Base-by-base conservation (phyloP, 495 filamentous ascomycete genomes). In the Hypomontagnella submonticulosa region DNA sequence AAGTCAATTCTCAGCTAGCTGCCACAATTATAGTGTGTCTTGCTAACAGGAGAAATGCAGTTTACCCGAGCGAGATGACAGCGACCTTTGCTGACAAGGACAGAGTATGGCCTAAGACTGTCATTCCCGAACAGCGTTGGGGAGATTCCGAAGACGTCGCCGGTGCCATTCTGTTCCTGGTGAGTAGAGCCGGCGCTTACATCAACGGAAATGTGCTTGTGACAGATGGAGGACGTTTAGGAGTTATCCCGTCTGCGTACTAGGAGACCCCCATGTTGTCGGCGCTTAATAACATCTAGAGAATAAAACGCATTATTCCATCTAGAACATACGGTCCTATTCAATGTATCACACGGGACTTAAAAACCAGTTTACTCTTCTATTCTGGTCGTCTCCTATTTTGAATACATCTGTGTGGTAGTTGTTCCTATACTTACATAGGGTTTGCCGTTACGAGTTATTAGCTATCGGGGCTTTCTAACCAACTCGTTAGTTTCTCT, bases 51-150 rank as follows among this genome's bases (percentile, higher is more conserved):
- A 12, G 16, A 36, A 23, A 51, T 3, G 16, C 47, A 80, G 79
- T 84, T 30, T 88, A 78, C 69, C 75, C 79, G 0, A 82, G 80
- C 4, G 84, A 87, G 16, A 82, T 87, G 81, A 78, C 84, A 4
- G 54, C 44, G n/a, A 50, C 51, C 33, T n/a, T 77, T 11, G 52
- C 19, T 1, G 37, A 37, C 8, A 34, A 61, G 58, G 32, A 75
- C 32, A 75, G 75, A 2, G 76, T 71, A 16, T 81, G 80, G 63
- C 73, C 78, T 0, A 64, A 66, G 3, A 68, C 58, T 11, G 41
- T 79, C 55, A 76, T 85, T 36, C 85, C 86, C 2, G 71, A 80
- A 30, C 78, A 81, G n/a, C 65, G 84, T 32, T 49, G 74, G 27
- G 85, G 85, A 4, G 73, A 72, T 4, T 53, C 70, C 8, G 79